Conservation (phyloP, 2,329 filamentous ascomycete species). For the Stachybotrys chlorohalonatus region DNA sequence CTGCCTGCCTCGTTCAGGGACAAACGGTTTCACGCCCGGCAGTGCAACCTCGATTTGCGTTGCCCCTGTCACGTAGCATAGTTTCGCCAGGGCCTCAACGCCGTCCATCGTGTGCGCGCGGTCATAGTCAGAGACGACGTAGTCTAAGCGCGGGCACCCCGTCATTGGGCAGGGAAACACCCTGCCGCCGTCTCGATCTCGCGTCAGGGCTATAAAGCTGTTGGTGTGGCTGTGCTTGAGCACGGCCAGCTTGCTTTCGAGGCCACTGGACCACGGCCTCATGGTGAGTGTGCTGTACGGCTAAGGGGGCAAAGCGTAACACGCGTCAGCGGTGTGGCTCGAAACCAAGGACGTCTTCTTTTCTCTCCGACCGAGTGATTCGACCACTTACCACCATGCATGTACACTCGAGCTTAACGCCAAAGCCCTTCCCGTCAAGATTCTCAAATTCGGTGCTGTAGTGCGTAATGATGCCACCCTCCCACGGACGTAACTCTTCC, state of each 20-base stretch:
- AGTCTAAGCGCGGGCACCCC: slow-evolving; percentile 58
- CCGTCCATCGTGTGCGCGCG: slow-evolving; percentile 63
- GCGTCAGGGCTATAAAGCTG: slow-evolving; percentile 63
- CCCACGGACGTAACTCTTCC: slow-evolving; percentile 62
- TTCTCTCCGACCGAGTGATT: not conserved
- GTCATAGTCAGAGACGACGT: slow-evolving; percentile 64
- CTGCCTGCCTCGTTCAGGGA: slow-evolving; percentile 19
- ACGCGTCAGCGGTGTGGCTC: not conserved
- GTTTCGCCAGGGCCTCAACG: slow-evolving; percentile 61
- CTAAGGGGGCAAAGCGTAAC: slow-evolving; percentile 22
- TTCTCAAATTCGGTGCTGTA: slow-evolving; percentile 74
- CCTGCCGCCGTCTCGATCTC: slow-evolving; percentile 67
- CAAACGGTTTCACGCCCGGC: slow-evolving; percentile 55
- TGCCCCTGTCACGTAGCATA: slow-evolving; percentile 71
- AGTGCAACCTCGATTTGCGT: slow-evolving; percentile 65
- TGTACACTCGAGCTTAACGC: slow-evolving; percentile 69
- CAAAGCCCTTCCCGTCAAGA: slow-evolving; percentile 71
- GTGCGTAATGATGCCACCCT: slow-evolving; percentile 68
- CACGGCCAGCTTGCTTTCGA: slow-evolving; percentile 64
- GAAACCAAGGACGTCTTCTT: not conserved
- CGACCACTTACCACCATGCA: slow-evolving; percentile 52
- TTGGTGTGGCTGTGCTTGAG: slow-evolving; percentile 61
- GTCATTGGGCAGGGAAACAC: slow-evolving; percentile 64
- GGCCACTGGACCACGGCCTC: slow-evolving; percentile 57
- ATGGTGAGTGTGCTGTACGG: slow-evolving; percentile 55